Percentiles rank a stretch among this genome's conserved stretches.
Conservation (phyloP, 768 basidiomycete species). For the Termitomyces sp. region DNA sequence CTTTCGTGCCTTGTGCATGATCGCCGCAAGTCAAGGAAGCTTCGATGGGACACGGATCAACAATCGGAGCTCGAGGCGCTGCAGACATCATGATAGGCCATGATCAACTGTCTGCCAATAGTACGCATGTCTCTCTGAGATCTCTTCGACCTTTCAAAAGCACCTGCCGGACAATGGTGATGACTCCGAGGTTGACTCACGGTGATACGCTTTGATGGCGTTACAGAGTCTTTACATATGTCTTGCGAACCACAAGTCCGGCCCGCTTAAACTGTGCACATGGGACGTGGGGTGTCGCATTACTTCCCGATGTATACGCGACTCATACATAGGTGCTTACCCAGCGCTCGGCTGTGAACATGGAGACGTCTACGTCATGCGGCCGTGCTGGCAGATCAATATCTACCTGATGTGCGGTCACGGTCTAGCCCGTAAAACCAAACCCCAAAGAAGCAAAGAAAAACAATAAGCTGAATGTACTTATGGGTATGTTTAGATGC, state of each 20-base stretch:
- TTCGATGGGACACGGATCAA: not conserved
- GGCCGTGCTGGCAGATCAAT: too few species aligned
- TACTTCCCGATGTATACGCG: constrained; percentile 3
- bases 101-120: not conserved
- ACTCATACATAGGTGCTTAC: not conserved
- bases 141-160: not conserved
- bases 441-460: too few species aligned
- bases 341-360: not conserved
- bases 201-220: not conserved
- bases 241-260: not conserved
- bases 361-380: not conserved
- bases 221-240: not conserved
- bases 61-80: not conserved
- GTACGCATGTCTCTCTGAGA: not conserved
- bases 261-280: not conserved
- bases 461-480: not conserved
- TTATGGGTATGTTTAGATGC: not conserved
- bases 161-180: not conserved
- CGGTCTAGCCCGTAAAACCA: not conserved
- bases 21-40: not conserved
- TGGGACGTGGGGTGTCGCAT: not conserved
- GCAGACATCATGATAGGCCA: not conserved
- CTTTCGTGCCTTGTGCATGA: not conserved
- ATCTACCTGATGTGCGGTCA: not conserved
- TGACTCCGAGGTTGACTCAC: too few species aligned